Percentiles rank a stretch among this genome's conserved stretches.
phyloP scores from a whole-genome alignment of 257 asterid genomes.

The Oldenlandia corymbosa region DNA sequence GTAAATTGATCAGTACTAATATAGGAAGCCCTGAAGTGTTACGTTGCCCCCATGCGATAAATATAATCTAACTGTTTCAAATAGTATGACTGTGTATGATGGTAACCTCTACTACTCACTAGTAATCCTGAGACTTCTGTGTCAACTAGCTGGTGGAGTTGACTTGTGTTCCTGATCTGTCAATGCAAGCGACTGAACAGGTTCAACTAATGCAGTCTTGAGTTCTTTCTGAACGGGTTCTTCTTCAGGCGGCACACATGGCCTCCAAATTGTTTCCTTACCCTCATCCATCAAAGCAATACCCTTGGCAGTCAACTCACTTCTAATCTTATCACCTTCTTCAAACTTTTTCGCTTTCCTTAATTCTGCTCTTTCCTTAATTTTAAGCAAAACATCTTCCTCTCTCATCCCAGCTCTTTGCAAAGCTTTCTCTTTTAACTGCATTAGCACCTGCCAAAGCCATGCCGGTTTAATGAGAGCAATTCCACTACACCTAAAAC shows the following conservation, averaged over 20 bases:
- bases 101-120: too few relatives aligned
- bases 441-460: constrained; percentile 54
- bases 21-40: too few relatives aligned
- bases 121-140: too few relatives aligned
- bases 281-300: constrained; percentile 80
- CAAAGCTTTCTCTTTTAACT: constrained; percentile 79
- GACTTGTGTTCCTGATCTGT: constrained; percentile 11
- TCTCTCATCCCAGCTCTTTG: constrained; percentile 59
- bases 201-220: constrained; percentile 6
- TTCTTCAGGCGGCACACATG: constrained; percentile 45
- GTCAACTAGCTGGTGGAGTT: constrained; percentile 8
- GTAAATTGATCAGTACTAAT: too few relatives aligned
- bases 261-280: constrained; percentile 79
- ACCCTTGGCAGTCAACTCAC: constrained; percentile 55
- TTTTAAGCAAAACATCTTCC: constrained; percentile 43
- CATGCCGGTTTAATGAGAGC: constrained; percentile 3
- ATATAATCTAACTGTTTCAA: not conserved
- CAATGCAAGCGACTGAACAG: constrained; percentile 4
- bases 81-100: not conserved
- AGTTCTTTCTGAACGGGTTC: constrained; percentile 19
- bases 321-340: constrained; percentile 63
- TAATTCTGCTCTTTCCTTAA: constrained; percentile 58
- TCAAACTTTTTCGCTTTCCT: constrained; percentile 53
- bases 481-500: too few relatives aligned
- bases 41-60: not conserved